Evolutionary conservation across 2,329 filamentous ascomycete species (phyloP).

Genomic region (Mollisiaceae sp.): DNA sequence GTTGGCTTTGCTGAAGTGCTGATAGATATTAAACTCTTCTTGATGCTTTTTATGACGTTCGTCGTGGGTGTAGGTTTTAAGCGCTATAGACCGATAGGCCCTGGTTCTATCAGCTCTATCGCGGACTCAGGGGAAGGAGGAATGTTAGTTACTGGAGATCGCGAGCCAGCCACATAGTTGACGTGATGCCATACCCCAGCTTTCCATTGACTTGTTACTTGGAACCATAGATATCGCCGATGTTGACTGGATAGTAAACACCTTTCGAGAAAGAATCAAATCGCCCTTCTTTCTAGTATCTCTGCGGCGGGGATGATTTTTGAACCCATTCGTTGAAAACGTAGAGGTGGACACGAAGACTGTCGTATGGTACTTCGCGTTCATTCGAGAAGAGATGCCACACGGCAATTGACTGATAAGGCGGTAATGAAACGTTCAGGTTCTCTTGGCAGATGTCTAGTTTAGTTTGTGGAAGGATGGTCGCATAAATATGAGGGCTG

Average conservation of each 20-base stretch:
- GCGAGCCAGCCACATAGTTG: conserved; percentile 33
- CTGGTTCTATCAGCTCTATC: conserved; percentile 27
- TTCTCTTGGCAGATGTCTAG: too few species aligned
- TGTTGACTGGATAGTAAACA: conserved; percentile 27
- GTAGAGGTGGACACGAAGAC: too few species aligned
- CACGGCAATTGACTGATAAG: too few species aligned
- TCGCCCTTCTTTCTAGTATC: conserved; percentile 11
- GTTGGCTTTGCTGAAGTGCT: conserved; percentile 32
- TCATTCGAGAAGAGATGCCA: too few species aligned
- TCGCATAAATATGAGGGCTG: too few species aligned
- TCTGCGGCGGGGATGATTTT: too few species aligned
- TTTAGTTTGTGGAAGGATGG: too few species aligned
- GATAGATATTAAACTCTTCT: conserved; percentile 34
- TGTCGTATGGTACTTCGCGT: too few species aligned
- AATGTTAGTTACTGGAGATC: conserved; percentile 32
- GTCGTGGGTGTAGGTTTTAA: conserved; percentile 34
- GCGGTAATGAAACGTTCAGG: too few species aligned
- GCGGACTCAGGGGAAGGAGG: too few species aligned
- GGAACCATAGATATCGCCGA: conserved; percentile 27
- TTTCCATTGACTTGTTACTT: conserved; percentile 33
- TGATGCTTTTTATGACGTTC: conserved; percentile 36
- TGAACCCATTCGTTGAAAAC: too few species aligned
- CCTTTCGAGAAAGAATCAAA: neutral
- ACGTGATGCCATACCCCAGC: conserved; percentile 31
- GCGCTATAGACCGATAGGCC: conserved; percentile 35